Evolutionary conservation across 352 stramenopile genomes (phyloP), one percentile per base, ranked within the genome.

Genomic region (Phytophthora ohioensis): DNA sequence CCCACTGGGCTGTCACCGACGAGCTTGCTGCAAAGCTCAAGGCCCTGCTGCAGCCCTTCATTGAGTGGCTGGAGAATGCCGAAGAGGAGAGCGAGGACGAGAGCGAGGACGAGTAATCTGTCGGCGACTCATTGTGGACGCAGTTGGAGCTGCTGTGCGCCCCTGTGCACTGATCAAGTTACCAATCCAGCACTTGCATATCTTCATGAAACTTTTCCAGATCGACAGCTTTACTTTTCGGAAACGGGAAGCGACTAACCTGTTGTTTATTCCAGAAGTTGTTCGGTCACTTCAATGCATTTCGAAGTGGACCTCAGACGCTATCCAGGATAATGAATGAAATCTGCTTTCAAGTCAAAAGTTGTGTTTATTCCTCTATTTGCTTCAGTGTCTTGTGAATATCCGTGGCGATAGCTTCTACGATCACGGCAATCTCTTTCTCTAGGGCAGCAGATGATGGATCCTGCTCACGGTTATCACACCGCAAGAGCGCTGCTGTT

Each of bases 61-160:
- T 99, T 45, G 95, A 98, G 57, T 99, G 97, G 97, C 91, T 99
- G 35, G 90, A 98, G 86, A 98, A 99, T 80, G 95, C 94, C 45
- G 93, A 98, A 64, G 93, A 98, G 48, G 92, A 97, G 66, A 95
- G 93, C 46, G 87, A 92, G 43, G 89, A 90, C 9, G 90, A 94
- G 38, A 80, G 70, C 49, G 79, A 80, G 17, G 78, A 90, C 58
- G 76, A 92, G 63, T 89, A 88, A 75, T 7, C 39, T 36, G 63
- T 53, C 35, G 39, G 27, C 32, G 27, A 64, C 53, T 68, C 38
- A 15, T 59, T 53, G 54, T 34, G 15, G 66, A 57, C 43, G 43
- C 12, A n/a, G 36, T 52, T 61, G 51, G 46, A 55, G 30, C 36
- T 34, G 43, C 55, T 21, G 6, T 59, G 32, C 51, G 12, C 47